phyloP scores from a whole-genome alignment of 1,139 yeast species.

The Kluyveromyces marxianus region DNA sequence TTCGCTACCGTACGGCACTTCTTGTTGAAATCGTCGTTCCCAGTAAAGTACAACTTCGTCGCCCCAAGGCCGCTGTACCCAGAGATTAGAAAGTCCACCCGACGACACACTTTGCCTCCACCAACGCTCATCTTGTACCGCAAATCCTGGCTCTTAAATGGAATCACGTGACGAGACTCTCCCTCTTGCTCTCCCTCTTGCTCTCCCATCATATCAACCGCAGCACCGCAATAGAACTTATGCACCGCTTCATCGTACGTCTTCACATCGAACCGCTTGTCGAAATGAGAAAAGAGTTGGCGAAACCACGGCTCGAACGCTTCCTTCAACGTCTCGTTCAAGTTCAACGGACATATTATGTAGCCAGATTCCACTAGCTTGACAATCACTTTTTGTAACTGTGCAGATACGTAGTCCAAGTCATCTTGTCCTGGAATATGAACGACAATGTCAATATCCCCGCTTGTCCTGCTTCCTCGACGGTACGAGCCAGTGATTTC shows the following conservation, averaged over 20 bases:
- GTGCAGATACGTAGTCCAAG: constrained; percentile 23
- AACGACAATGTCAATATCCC: constrained; percentile 54
- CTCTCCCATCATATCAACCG: not conserved
- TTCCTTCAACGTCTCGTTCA: constrained; percentile 14
- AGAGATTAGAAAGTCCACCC: constrained; percentile 49
- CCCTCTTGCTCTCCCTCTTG: no score
- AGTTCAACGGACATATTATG: constrained; percentile 24
- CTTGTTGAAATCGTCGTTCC: constrained; percentile 50
- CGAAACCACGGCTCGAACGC: constrained; percentile 10
- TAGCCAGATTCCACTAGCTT: constrained; percentile 26
- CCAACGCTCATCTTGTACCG: constrained; percentile 18
- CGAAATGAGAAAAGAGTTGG: constrained; percentile 6
- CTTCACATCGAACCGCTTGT: not conserved
- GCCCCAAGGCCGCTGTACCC: constrained; percentile 48
- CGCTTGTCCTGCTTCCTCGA: constrained; percentile 42
- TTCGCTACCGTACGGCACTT: constrained; percentile 41
- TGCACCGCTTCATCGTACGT: constrained; percentile 15
- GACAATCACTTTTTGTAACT: constrained; percentile 29
- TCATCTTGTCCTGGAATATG: constrained; percentile 35
- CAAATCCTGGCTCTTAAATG: constrained; percentile 11
- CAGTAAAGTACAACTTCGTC: constrained; percentile 49
- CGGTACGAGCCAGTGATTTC: constrained; percentile 51
- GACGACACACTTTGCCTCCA: constrained; percentile 35
- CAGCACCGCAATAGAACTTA: constrained; percentile 27
- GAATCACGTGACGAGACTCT: not conserved